phyloP scores from a whole-genome alignment of 805 yeast genomes.

The Helenozyma baotianmanensis region DNA sequence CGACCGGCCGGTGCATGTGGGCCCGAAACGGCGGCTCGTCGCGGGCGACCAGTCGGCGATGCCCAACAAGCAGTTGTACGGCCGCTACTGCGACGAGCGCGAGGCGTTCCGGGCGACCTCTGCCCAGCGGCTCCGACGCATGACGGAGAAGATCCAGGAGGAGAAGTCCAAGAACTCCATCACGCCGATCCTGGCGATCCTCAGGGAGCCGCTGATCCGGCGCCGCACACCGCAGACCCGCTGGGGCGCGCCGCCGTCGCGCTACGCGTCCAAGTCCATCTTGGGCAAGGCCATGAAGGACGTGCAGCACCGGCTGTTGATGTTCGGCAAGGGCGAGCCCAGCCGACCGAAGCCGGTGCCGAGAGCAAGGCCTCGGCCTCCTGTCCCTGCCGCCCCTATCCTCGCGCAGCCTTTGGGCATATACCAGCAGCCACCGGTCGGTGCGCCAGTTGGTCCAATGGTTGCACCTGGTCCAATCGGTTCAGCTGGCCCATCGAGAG shows the following conservation, averaged over 20 bases:
- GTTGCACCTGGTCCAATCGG: too few species aligned
- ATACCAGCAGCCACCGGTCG: not conserved
- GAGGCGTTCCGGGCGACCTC: conserved; percentile 42
- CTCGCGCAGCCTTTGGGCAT: conserved; percentile 1
- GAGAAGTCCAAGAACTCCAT: conserved; percentile 42
- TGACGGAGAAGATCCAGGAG: conserved; percentile 35
- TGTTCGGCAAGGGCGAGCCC: conserved; percentile 17
- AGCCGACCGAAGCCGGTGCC: not conserved
- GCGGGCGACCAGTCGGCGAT: conserved; percentile 11
- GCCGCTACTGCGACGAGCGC: conserved; percentile 34
- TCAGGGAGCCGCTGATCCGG: conserved; percentile 14
- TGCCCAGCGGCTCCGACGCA: conserved; percentile 38
- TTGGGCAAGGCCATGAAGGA: conserved; percentile 33
- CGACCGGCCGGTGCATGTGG: conserved; percentile 30
- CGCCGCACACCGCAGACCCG: conserved; percentile 4
- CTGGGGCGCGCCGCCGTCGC: not conserved
- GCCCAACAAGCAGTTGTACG: conserved; percentile 38
- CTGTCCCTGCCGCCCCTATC: conserved; percentile 6
- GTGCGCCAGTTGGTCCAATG: too few species aligned
- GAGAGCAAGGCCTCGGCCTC: not conserved
- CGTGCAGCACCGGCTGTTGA: conserved; percentile 29
- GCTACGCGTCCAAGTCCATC: conserved; percentile 20
- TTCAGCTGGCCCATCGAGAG: too few species aligned
- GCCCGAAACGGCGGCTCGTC: conserved; percentile 3
- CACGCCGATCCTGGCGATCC: conserved; percentile 13